Percentiles rank a stretch among this genome's conserved stretches.
These are phyloP conservation scores for Ogataea glucozyma DNA, from an alignment of 805 yeast species.

Conservation along the genomic window DNA sequence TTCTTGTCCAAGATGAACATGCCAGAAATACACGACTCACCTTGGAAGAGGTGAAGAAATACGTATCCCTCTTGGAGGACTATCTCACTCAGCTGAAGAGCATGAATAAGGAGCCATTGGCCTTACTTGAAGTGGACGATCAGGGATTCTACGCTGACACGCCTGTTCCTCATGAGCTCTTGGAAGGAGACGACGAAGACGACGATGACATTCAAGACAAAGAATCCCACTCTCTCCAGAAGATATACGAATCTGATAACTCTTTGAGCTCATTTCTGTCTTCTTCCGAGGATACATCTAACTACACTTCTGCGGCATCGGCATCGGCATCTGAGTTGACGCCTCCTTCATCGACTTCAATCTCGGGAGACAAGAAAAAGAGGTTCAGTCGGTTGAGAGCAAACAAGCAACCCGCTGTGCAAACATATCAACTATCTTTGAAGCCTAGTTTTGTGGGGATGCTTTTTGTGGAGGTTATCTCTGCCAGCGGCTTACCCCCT, in stretches of 20 bases:
- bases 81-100: conserved; percentile 10
- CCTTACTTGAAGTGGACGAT: conserved; percentile 19
- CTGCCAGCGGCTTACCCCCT: conserved; percentile 80
- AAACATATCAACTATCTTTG: conserved; percentile 38
- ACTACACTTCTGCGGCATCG: conserved; percentile 22
- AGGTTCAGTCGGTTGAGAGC: conserved; percentile 18
- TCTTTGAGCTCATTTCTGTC: conserved; percentile 16
- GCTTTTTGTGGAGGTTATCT: conserved; percentile 69
- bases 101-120: conserved; percentile 20
- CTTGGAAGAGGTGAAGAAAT: conserved; percentile 13
- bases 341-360: conserved; percentile 19
- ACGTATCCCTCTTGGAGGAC: conserved; percentile 15
- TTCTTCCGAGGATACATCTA: conserved; percentile 22
- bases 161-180: neutral
- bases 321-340: conserved; percentile 21
- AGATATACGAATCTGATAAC: neutral
- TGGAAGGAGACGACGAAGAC: conserved; percentile 5
- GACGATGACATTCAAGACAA: conserved; percentile 12
- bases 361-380: conserved; percentile 9
- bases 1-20: neutral
- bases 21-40: neutral
- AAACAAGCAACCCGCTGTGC: conserved; percentile 3
- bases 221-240: neutral
- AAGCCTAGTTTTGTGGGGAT: conserved; percentile 60
- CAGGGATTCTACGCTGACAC: conserved; percentile 24